A percentile compares a stretch with the other conserved stretches of the same genome.
phyloP scores from a whole-genome alignment of 345 rosid species.

The Aquilaria yunnanensis region DNA sequence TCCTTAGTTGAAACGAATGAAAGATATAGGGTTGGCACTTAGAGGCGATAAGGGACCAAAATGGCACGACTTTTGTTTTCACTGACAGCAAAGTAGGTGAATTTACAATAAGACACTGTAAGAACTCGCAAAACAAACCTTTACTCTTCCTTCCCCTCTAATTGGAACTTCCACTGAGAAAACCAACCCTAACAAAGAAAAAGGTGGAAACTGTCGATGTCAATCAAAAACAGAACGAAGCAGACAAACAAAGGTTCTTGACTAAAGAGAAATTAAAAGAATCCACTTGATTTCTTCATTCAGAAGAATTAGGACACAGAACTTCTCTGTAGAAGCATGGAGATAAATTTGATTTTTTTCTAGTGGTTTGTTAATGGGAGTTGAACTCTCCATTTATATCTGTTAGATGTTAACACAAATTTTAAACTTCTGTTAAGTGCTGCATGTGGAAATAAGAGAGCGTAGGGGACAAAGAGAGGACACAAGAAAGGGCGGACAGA shows the following conservation, averaged over 20 bases:
- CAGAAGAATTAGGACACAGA: too few relatives aligned
- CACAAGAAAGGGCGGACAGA: too few relatives aligned
- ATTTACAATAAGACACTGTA: constrained; percentile 42
- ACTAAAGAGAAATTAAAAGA: constrained; percentile 6
- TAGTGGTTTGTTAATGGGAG: too few relatives aligned
- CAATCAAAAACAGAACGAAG: constrained; percentile 17
- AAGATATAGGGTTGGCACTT: constrained; percentile 28
- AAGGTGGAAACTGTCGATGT: constrained; percentile 10
- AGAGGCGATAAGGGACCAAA: constrained; percentile 58
- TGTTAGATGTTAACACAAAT: too few relatives aligned
- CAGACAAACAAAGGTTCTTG: constrained; percentile 14
- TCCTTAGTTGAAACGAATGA: neutral
- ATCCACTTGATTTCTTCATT: too few relatives aligned
- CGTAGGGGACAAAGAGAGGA: too few relatives aligned
- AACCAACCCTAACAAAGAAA: neutral
- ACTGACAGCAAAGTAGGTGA: constrained; percentile 49
- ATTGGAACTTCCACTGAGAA: neutral
- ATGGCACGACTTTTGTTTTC: constrained; percentile 39
- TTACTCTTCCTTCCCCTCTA: constrained; percentile 15
- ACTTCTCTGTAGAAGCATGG: too few relatives aligned
- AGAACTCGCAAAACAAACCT: constrained; percentile 23
- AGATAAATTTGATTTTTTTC: too few relatives aligned
- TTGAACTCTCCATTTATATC: too few relatives aligned
- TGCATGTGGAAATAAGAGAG: too few relatives aligned
- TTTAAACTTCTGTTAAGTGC: too few relatives aligned